Evolutionary conservation across 352 stramenopile species (phyloP).

Genomic region (Phytophthora aleatoria): DNA sequence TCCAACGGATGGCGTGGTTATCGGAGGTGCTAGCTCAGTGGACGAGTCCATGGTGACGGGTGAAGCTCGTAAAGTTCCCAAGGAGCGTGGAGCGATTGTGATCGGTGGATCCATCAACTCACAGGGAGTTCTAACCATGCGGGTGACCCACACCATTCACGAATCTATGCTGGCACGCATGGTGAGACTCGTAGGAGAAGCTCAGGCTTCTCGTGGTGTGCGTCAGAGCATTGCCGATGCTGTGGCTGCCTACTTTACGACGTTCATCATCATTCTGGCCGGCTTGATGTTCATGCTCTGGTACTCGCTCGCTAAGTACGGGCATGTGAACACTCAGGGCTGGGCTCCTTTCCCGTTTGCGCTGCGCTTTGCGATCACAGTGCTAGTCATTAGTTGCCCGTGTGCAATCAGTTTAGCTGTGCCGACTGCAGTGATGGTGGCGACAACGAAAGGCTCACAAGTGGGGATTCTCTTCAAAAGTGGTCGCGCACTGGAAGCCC

Average conservation of each 20-base stretch:
- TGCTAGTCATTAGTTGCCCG: slow-evolving; percentile 80
- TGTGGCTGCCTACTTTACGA: slow-evolving; percentile 76
- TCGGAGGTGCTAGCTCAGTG: slow-evolving; percentile 65
- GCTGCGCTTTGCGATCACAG: slow-evolving; percentile 79
- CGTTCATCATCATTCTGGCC: slow-evolving; percentile 70
- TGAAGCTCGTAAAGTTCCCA: slow-evolving; percentile 70
- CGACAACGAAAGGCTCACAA: slow-evolving; percentile 78
- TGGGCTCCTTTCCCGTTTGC: slow-evolving; percentile 72
- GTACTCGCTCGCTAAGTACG: slow-evolving; percentile 60
- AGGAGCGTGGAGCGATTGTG: slow-evolving; percentile 58
- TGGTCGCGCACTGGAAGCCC: slow-evolving; percentile 67
- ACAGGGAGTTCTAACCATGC: slow-evolving; percentile 68
- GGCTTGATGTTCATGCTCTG: slow-evolving; percentile 71
- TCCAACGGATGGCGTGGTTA: slow-evolving; percentile 74
- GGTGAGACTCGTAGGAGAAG: slow-evolving; percentile 73
- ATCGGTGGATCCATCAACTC: slow-evolving; percentile 78
- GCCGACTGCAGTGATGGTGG: slow-evolving; percentile 80
- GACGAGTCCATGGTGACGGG: slow-evolving; percentile 85
- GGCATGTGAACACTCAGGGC: slow-evolving; percentile 48
- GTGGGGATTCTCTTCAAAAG: slow-evolving; percentile 86
- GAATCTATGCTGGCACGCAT: slow-evolving; percentile 83
- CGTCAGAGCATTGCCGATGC: slow-evolving; percentile 71
- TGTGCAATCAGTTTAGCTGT: slow-evolving; percentile 80
- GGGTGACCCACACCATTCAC: slow-evolving; percentile 72
- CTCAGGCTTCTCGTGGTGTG: slow-evolving; percentile 64